phyloP scores from a whole-genome alignment of 257 asterid genomes.

The Datura wrightii region DNA sequence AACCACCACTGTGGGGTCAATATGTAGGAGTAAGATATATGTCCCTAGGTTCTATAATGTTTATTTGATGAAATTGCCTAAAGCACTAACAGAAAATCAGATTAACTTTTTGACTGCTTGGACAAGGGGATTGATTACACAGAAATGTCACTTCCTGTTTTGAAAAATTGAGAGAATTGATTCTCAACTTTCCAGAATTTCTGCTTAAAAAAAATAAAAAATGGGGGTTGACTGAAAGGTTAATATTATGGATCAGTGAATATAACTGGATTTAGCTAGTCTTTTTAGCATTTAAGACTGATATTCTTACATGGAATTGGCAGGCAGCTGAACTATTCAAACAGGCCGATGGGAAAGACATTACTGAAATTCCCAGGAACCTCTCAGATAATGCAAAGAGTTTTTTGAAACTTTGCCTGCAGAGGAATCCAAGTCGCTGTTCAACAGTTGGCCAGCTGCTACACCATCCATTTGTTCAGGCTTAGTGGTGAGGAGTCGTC shows the following conservation, averaged over 20 bases:
- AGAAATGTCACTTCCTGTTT: neutral
- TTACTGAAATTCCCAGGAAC: constrained; percentile 60
- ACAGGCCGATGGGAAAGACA: constrained; percentile 60
- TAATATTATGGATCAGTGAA: neutral
- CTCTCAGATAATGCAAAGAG: constrained; percentile 62
- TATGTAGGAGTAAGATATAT: constrained; percentile 59
- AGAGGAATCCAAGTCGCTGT: constrained; percentile 56
- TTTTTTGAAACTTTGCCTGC: constrained; percentile 65
- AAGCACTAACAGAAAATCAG: neutral
- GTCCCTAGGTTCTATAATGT: neutral
- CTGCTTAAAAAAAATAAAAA: neutral
- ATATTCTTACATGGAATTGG: constrained; percentile 34
- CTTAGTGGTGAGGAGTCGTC: neutral
- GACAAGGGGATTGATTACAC: neutral
- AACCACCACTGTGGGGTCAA: constrained; percentile 68
- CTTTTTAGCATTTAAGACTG: neutral
- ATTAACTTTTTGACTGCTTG: neutral
- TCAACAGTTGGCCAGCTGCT: constrained; percentile 66
- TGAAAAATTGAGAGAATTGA: neutral
- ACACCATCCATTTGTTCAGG: constrained; percentile 59
- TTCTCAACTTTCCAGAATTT: neutral
- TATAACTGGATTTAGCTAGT: neutral
- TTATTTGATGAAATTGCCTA: neutral
- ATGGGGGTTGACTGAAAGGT: neutral
- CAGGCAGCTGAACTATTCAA: constrained; percentile 62